Evolutionary conservation across 2,329 filamentous ascomycete species (phyloP).

Genomic region (Microsporum ferrugineum): DNA sequence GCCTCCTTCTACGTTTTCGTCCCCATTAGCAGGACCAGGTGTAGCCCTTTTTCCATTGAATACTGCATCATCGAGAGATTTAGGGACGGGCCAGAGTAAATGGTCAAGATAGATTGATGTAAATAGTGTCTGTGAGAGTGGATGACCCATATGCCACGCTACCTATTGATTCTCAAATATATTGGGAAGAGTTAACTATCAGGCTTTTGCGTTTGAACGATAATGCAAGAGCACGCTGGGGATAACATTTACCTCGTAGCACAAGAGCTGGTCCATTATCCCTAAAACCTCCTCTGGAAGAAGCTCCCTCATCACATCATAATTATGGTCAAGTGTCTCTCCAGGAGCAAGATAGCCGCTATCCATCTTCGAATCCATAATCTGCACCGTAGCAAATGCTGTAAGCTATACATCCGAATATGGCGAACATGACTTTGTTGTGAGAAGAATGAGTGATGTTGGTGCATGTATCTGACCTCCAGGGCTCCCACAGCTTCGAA

Average conservation of each 20-base stretch:
- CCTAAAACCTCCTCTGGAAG: conserved; percentile 73
- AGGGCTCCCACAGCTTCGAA: conserved; percentile 81
- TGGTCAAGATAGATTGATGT: conserved; percentile 85
- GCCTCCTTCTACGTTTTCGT: conserved; percentile 16
- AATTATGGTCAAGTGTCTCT: conserved; percentile 66
- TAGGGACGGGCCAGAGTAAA: conserved; percentile 60
- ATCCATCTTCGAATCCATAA: conserved; percentile 99
- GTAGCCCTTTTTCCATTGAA: conserved; percentile 34
- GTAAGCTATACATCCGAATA: not conserved
- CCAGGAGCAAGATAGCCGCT: conserved; percentile 70
- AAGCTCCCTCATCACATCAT: conserved; percentile 58
- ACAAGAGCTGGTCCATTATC: conserved; percentile 86
- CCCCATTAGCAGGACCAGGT: not conserved
- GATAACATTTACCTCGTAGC: conserved; percentile 55
- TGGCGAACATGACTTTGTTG: not conserved
- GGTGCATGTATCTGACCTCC: conserved; percentile 35
- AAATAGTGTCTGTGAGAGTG: conserved; percentile 85
- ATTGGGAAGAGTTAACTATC: not conserved
- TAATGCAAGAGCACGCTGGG: not conserved
- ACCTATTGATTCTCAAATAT: conserved; percentile 44
- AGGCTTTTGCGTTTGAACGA: conserved; percentile 12
- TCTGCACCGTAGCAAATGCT: conserved; percentile 44
- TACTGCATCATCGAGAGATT: conserved; percentile 51
- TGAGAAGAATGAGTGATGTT: not conserved
- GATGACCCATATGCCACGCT: conserved; percentile 94